phyloP scores from a whole-genome alignment of 768 basidiomycete species.

The Xerocomellus intermedius region DNA sequence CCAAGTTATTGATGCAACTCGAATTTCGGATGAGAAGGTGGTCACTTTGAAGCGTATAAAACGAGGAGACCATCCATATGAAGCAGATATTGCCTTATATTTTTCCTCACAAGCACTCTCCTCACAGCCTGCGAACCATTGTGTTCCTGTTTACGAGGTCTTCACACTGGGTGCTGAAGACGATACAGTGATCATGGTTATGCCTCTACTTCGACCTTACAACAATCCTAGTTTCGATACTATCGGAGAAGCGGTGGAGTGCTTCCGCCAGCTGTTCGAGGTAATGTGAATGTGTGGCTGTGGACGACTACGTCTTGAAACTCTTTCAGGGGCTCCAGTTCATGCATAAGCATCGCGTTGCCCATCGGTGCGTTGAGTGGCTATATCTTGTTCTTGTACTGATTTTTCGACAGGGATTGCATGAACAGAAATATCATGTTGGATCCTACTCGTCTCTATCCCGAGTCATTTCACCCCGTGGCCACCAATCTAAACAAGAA shows the following conservation, averaged over 20 bases:
- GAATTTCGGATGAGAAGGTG: conserved; percentile 23
- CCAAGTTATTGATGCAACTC: conserved; percentile 30
- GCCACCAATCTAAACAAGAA: conserved; percentile 9
- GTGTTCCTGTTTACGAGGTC: conserved; percentile 25
- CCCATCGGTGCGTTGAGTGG: too few relatives aligned
- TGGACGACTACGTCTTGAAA: too few relatives aligned
- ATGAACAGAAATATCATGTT: conserved; percentile 34
- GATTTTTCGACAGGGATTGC: conserved; percentile 24
- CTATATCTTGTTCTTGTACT: too few relatives aligned
- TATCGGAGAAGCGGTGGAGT: conserved; percentile 19
- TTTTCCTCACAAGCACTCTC: conserved; percentile 15
- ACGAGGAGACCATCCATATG: conserved; percentile 12
- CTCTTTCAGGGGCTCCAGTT: too few relatives aligned
- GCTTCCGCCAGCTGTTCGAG: conserved; percentile 31
- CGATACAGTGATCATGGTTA: conserved; percentile 22
- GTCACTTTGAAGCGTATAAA: conserved; percentile 32
- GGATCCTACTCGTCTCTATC: conserved; percentile 26
- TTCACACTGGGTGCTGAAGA: conserved; percentile 4
- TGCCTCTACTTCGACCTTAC: conserved; percentile 29
- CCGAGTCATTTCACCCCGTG: conserved; percentile 27
- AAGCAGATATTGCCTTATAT: conserved; percentile 22
- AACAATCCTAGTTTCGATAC: conserved; percentile 19
- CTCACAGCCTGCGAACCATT: conserved; percentile 21
- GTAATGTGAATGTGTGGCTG: conserved; percentile 1
- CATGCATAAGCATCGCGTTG: conserved; percentile 28